These are phyloP conservation scores for Penicillium sp. DNA, from an alignment of 2,329 filamentous ascomycete species.

Conservation along the genomic window DNA sequence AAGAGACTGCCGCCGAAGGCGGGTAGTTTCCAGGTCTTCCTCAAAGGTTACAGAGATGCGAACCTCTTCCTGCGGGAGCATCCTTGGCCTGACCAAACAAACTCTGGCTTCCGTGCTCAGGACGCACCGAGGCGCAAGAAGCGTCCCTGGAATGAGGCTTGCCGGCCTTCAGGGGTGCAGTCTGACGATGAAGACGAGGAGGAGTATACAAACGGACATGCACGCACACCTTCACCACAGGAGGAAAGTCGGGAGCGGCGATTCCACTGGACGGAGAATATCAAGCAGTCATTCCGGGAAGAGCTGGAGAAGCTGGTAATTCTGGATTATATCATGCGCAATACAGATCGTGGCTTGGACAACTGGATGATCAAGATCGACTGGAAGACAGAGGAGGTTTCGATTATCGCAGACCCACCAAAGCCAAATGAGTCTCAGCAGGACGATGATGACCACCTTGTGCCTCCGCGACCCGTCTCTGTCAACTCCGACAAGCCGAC, in stretches of 20 bases:
- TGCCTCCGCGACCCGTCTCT: slow-evolving; percentile 65
- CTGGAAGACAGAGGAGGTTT: slow-evolving; percentile 78
- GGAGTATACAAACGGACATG: slow-evolving; percentile 46
- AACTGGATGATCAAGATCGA: slow-evolving; percentile 99
- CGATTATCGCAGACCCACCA: slow-evolving; percentile 83
- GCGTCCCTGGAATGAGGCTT: slow-evolving; percentile 79
- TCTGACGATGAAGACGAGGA: slow-evolving; percentile 68
- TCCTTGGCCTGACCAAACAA: slow-evolving; percentile 93
- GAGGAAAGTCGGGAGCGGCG: slow-evolving; percentile 53
- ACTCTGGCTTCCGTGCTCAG: slow-evolving; percentile 68
- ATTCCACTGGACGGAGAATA: slow-evolving; percentile 83
- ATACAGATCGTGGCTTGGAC: slow-evolving; percentile 93
- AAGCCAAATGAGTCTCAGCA: slow-evolving; percentile 61
- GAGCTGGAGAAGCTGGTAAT: slow-evolving; percentile 97
- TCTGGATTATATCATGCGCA: slow-evolving; percentile 98
- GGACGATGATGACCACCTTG: slow-evolving; percentile 54
- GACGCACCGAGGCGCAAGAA: slow-evolving; percentile 71
- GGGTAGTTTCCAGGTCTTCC: slow-evolving; percentile 95
- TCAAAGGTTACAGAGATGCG: slow-evolving; percentile 96
- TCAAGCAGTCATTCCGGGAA: slow-evolving; percentile 92
- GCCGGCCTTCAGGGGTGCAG: slow-evolving; percentile 68
- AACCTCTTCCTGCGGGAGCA: slow-evolving; percentile 94
- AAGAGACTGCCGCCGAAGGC: slow-evolving; percentile 86
- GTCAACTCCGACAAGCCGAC: slow-evolving; percentile 50
- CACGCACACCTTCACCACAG: slow-evolving; percentile 48